Base-by-base conservation (phyloP, 2,329 filamentous ascomycete genomes). In the Cyphellophora europaea region DNA sequence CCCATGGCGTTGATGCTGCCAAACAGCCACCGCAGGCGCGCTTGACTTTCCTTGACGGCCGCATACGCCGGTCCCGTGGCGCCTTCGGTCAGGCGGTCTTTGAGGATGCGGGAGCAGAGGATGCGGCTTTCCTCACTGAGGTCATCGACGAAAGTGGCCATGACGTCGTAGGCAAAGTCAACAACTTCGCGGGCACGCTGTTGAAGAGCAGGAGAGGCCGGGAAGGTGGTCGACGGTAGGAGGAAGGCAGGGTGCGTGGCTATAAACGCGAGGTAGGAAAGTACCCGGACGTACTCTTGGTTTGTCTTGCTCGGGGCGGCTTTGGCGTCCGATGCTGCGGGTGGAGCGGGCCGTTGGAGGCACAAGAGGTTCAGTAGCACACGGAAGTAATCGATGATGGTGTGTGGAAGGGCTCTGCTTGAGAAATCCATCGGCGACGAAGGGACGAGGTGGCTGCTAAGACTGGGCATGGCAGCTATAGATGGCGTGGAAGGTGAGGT, bases 111-210 rank as follows among this genome's bases (percentile, higher is more conserved):
- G 10, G 53, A 53, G 36, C 62, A 63, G 33, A 63, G 56, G 11
- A 58, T 48, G 10, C 61, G 59, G 15, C 55, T 52, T 32, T 67
- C 63, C 25, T 66, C 61, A 11, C 60, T 55, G 35, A 66, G 56
- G 11, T 55, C 53, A 37, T 68, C 65, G 18, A 63, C 53, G 3
- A 67, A 50, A 8, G 58, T 57, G 6, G 62, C 57, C 8, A 63
- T 62, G 11, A 66, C 59, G 38, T 67, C 64, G 11, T 66, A 49
- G 10, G 62, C 56, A 27, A 64, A 57, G 5, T 37, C 41, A 11
- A 38, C 30, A 15, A 50, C 31, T 5, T 40, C 37, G 23, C 37
- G 43, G 6, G 37, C 38, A 23, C 30, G 33, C 13, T 34, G 23
- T 17, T 43, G 43, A 3, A 19, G 13, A 6, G 5, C 12, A 5